These are phyloP conservation scores for Ganoderma boninense DNA, from an alignment of 1,284 basidiomycete genomes.

Conservation along the genomic window DNA sequence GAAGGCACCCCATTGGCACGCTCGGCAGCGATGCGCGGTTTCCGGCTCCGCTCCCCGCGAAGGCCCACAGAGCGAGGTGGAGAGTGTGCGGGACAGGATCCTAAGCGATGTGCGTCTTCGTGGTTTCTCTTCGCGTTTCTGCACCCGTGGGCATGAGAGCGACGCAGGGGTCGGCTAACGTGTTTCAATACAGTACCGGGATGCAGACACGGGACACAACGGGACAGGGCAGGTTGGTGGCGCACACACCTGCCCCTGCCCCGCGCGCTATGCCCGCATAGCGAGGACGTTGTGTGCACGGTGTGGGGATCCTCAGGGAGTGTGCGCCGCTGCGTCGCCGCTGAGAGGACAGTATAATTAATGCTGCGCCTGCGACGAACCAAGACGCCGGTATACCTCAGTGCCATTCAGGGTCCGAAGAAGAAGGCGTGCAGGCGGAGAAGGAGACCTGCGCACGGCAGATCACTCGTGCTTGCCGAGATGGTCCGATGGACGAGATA, in stretches of 20 bases:
- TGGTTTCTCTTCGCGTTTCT: background rate
- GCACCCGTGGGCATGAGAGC: slow-evolving; percentile 5
- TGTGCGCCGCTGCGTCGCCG: background rate
- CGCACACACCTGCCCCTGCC: background rate
- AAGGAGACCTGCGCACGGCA: background rate
- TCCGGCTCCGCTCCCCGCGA: slow-evolving; percentile 6
- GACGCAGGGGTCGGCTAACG: background rate
- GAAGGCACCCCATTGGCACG: background rate
- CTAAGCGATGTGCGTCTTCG: slow-evolving; percentile 1
- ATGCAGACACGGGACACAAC: background rate
- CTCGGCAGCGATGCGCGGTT: background rate
- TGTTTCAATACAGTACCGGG: background rate
- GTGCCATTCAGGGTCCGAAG: background rate
- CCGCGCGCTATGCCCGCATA: background rate
- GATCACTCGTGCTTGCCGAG: background rate
- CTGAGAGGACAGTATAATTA: background rate
- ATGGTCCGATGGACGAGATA: slow-evolving; percentile 6
- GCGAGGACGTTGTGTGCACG: background rate
- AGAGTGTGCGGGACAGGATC: slow-evolving; percentile 5
- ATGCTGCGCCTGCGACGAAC: background rate
- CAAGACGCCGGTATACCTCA: background rate
- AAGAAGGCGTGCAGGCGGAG: background rate
- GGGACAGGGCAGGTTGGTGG: background rate
- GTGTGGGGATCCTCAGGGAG: background rate
- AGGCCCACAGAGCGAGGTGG: background rate